A percentile compares a stretch with the other conserved stretches of the same genome.
phyloP scores from a whole-genome alignment of 768 basidiomycete genomes.

The Lyophyllum atratum region DNA sequence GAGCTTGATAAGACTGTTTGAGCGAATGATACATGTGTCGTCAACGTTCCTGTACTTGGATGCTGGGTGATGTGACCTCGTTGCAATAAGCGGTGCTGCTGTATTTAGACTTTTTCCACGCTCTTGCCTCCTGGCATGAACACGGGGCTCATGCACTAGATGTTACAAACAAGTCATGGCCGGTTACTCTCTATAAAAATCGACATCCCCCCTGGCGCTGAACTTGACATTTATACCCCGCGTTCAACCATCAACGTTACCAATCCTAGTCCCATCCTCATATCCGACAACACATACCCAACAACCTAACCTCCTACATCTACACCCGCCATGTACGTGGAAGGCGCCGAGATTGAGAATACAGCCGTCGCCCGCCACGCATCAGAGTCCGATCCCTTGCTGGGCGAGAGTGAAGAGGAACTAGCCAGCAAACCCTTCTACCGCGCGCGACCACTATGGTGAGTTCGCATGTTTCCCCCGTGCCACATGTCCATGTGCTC shows the following conservation, averaged over 20 bases:
- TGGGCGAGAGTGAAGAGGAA: conserved; percentile 10
- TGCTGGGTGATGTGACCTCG: neutral
- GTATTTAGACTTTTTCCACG: neutral
- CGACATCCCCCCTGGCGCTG: neutral
- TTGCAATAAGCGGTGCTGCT: neutral
- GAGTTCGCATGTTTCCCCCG: conserved; percentile 12
- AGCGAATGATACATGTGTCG: neutral
- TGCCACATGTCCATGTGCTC: neutral
- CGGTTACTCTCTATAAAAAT: too few species aligned
- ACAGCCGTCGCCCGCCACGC: conserved; percentile 12
- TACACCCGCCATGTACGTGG: conserved; percentile 18
- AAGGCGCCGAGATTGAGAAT: conserved; percentile 18
- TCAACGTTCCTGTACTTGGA: neutral
- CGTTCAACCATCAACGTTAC: neutral
- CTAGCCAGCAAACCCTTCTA: conserved; percentile 49
- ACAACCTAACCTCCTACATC: neutral
- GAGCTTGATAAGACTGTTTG: neutral
- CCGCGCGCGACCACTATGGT: conserved; percentile 55
- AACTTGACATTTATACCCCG: neutral
- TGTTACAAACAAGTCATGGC: too few species aligned
- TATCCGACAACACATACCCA: too few species aligned
- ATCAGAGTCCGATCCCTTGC: conserved; percentile 24
- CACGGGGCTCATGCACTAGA: neutral
- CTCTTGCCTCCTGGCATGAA: neutral
- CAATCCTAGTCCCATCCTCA: neutral